Percentiles rank a stretch among this genome's conserved stretches.
Evolutionary conservation across 306 rosid genomes (phyloP).

Genomic region (Hippophae rhamnoides): DNA sequence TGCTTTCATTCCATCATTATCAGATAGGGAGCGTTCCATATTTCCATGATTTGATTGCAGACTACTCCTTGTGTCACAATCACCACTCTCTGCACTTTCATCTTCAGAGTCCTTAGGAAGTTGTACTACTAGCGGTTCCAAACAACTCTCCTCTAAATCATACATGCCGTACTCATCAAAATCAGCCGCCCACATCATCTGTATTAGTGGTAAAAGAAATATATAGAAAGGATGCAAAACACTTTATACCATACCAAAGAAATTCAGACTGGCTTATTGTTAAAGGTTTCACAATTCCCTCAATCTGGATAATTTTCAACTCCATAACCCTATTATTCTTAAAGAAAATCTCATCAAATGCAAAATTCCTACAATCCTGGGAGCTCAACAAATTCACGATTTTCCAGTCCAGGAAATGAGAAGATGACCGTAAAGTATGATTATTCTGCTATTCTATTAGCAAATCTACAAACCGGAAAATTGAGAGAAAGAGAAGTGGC

Average conservation of each 20-base stretch:
- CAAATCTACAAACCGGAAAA: too few relatives aligned
- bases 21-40: constrained; percentile 27
- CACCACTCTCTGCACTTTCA: constrained; percentile 31
- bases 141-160: constrained; percentile 56
- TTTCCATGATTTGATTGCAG: constrained; percentile 36
- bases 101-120: constrained; percentile 52
- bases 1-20: constrained; percentile 36
- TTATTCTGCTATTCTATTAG: too few relatives aligned
- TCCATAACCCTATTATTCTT: background rate
- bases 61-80: constrained; percentile 28
- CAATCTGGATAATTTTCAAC: constrained; percentile 7
- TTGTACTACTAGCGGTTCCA: constrained; percentile 52
- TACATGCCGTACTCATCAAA: constrained; percentile 61
- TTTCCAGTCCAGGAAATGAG: constrained; percentile 9
- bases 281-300: background rate
- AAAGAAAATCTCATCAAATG: constrained; percentile 4
- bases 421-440: background rate
- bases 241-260: background rate
- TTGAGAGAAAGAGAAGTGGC: too few relatives aligned
- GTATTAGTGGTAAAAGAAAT: constrained; percentile 20
- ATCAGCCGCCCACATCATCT: constrained; percentile 99
- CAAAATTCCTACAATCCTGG: background rate
- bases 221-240: background rate
- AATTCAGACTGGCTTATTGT: background rate
- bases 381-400: constrained; percentile 15